Base-by-base conservation (phyloP, 1,284 basidiomycete genomes). In the Ustilago vetiveriae region DNA sequence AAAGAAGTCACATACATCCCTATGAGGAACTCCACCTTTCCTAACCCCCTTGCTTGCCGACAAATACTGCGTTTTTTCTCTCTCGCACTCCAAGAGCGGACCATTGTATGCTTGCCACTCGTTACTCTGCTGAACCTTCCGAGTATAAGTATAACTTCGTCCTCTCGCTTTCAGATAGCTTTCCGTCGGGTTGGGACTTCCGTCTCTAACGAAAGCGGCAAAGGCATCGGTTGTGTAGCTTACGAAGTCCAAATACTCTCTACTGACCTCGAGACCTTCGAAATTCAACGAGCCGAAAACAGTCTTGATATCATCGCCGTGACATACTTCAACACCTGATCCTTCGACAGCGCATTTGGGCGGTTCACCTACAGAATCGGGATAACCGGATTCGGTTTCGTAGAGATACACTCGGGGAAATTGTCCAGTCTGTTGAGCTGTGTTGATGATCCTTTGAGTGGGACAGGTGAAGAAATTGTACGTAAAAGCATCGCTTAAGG, bases 391-490 rank as follows among this genome's bases (percentile, higher is more conserved):
- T 5, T 40, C n/a, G 2, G 50, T 48, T 29, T 69, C 59, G 60
- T 69, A 69, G 21, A 69, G 56, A 10, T 52, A 69, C 11, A 62
- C 54, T 23, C 49, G 32, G 19, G 66, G 60, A 40, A 62, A 64
- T 21, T 59, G 59, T 2, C 17, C 16, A 0, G 21, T 56, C 7
- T 36, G 22, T n/a, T 45, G 47, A 2, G 60, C 60, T 32, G 47
- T 21, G 30, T 57, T 27, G 22, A 64, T 30, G 13, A 69, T 63
- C 14, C 56, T 42, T 30, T 69, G 59, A 0, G 66, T 69, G 3
- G 66, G 60, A 32, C 66, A 69, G 14, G 60, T 69, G 50, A 69
- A 69, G 32, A 57, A 64, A 52, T 64, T 69, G 55, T 57, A 64
- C 17, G 60, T 69, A 21, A 69, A 64, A 0, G 55, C 60, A 13